These are phyloP conservation scores for Hanseniaspora valbyensis DNA, from an alignment of 805 yeast species.

Conservation along the genomic window DNA sequence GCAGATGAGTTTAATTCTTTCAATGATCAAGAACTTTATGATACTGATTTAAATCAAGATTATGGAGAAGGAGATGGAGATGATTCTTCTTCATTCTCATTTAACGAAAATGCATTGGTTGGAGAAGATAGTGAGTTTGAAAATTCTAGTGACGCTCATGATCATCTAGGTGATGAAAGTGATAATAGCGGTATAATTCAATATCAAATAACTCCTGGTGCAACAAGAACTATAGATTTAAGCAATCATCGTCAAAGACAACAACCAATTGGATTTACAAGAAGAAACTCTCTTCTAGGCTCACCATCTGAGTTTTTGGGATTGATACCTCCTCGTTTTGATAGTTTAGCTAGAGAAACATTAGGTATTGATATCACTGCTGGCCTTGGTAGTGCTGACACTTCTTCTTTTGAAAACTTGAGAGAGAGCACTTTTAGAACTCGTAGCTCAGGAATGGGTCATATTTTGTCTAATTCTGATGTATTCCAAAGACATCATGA, in stretches of 20 bases:
- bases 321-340: neutral
- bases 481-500: neutral
- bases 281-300: neutral
- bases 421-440: neutral
- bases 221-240: neutral
- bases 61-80: neutral
- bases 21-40: conserved; percentile 25
- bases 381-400: neutral
- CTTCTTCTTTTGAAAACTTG: too few relatives aligned
- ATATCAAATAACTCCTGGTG: neutral
- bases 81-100: conserved; percentile 3
- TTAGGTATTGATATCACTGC: neutral
- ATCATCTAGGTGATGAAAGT: conserved; percentile 13
- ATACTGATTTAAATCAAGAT: conserved; percentile 29
- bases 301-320: conserved; percentile 1
- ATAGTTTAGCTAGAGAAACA: neutral
- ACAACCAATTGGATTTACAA: conserved; percentile 1
- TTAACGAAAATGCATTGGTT: conserved; percentile 17
- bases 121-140: conserved; percentile 21
- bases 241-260: neutral
- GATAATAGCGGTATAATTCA: neutral
- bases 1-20: conserved; percentile 22
- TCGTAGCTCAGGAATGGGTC: neutral
- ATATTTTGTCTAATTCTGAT: neutral
- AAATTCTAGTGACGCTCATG: conserved; percentile 19